These are phyloP conservation scores for Cryomyces antarcticus DNA, from an alignment of 495 filamentous ascomycete genomes.

Conservation along the genomic window DNA sequence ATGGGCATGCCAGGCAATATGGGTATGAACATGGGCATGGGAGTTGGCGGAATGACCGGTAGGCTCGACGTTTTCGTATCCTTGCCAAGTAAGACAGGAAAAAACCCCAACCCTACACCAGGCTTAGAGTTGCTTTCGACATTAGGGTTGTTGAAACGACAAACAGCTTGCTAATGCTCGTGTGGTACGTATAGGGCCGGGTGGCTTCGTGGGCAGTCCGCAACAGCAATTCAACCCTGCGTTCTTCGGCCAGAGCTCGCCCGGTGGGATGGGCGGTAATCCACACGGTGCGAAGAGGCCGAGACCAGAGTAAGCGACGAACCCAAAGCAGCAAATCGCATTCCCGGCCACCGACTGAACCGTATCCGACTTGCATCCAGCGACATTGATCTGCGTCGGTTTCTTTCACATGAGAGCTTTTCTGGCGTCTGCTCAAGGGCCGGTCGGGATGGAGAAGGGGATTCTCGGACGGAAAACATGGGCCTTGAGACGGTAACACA, in stretches of 20 bases:
- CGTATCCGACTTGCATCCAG: no score
- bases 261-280: conserved; percentile 30
- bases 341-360: no score
- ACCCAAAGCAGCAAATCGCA: no score
- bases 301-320: no score
- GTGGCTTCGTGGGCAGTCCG: conserved; percentile 41
- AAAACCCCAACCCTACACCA: not conserved
- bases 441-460: no score
- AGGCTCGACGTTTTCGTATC: not conserved
- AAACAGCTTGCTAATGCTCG: not conserved
- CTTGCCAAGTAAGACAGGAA: not conserved
- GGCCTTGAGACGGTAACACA: no score
- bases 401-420: no score
- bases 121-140: not conserved
- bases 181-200: conserved; percentile 7
- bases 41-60: conserved; percentile 35
- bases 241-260: conserved; percentile 46
- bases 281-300: conserved; percentile 54
- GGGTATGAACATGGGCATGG: conserved; percentile 24
- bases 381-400: no score
- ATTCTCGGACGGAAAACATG: no score
- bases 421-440: no score
- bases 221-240: conserved; percentile 59
- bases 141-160: no score
- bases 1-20: conserved; percentile 11